Evolutionary conservation across 1,284 basidiomycete genomes (phyloP), one percentile per base, ranked within the genome.

Genomic region (Cystobasidium sp.): DNA sequence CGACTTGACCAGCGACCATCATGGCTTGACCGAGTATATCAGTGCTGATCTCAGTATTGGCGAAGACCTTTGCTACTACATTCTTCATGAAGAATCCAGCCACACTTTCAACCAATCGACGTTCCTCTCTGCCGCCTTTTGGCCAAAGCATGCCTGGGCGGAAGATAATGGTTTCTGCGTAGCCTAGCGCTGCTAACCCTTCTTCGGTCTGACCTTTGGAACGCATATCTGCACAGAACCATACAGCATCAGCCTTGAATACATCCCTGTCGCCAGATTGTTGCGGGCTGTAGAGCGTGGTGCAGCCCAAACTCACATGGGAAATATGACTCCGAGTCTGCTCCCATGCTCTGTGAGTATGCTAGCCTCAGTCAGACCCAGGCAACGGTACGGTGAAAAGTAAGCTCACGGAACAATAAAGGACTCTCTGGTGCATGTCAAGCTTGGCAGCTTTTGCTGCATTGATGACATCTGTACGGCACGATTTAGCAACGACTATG

Each of bases 171-270:
- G 88, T 88, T 59, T 91, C 88, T 10, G 82, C 79, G 80, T 91
- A 93, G 9, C 88, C 89, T 6, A 91, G 81, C 2, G 80, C 81
- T 0, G 90, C 88, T 10, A 93, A 83, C 0, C 83, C 88, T 65
- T 87, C 83, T 80, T 93, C 91, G 0, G 91, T 92, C 47, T 88
- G 81, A 12, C 90, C 91, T 81, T 92, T 92, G 79, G 86, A 88
- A 83, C 88, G 74, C 37, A 75, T 49, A 63, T 52, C 47, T 64
- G 63, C 66, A 47, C 55, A 5, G 51, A 22, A 31, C 20, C 59
- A 31, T 63, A 63, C n/a, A 53, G 24, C 3, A 14, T 18, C 16
- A 51, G 47, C 14, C 20, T 31, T 31, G 6, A 51, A 51, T 1
- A 6, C 52, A 49, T 58, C 31, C n/a, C 65, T 16, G 74, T 47